Evolutionary conservation across 2,329 filamentous ascomycete genomes (phyloP), one percentile per base, ranked within the genome.

Genomic region (Fusarium illudens): DNA sequence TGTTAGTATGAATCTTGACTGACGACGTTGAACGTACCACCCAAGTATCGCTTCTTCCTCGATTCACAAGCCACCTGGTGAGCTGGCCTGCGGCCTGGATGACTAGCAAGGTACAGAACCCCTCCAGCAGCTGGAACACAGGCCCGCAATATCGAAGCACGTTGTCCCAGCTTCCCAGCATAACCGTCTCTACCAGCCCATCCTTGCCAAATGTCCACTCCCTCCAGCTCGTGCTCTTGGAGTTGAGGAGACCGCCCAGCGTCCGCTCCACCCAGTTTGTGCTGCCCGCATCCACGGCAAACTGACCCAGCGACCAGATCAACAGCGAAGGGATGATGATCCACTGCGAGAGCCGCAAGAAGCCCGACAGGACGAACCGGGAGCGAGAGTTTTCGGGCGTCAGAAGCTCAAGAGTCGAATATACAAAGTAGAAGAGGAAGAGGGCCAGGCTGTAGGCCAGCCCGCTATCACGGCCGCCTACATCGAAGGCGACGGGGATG

Each of bases 401-500:
- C 13, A 89, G 85, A 64, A 97, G 86, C 76, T 92, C 92, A 70
- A 96, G 84, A 67, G 88, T 83, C 59, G 94, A 97, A 81, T 96
- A 94, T 78, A 93, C 81, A 78, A 97, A 91, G 83, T 98, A 98
- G 84, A 96, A 98, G 74, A 87, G 85, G 72, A 95, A 94, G 57
- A 98, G 88, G 49, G 92, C 89, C 56, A 98, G 87, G 77, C 94
- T 97, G 83, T 96, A 98, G 67, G 94, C 95, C 76, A 99, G 86
- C 62, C 96, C 96, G 76, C 94, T 97, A 74, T 96, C 94, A 75
- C 93, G 90, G 66, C 96, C 96, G 78, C 96, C 96, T 75, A 98
- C 95, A 87, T 99, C 96, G 83, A 98, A 98, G 75, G 95, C 93
- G 77, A 99, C 90, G 65, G 96, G 96, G 78, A 99, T 96, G 66